phyloP scores from a whole-genome alignment of 2,329 filamentous ascomycete genomes.

The Tothia fuscella region DNA sequence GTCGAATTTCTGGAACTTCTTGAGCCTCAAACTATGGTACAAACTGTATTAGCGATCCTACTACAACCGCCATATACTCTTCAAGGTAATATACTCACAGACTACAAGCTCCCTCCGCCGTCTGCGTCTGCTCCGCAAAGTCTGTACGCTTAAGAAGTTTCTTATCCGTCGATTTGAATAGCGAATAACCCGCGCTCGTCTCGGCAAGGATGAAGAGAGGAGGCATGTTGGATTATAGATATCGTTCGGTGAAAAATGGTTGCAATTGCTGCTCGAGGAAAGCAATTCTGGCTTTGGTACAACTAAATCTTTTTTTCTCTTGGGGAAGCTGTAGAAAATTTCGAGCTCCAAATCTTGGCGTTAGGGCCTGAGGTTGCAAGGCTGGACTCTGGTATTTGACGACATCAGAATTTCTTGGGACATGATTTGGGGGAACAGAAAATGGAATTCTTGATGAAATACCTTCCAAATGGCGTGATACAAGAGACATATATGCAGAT shows the following conservation, averaged over 20 bases:
- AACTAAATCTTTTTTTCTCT: conserved; percentile 6
- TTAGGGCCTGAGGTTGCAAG: not conserved
- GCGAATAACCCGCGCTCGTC: conserved; percentile 91
- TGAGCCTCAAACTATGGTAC: conserved; percentile 73
- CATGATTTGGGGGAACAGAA: too few species aligned
- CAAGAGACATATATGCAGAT: too few species aligned
- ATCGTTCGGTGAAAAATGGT: too few species aligned
- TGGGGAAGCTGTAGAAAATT: too few species aligned
- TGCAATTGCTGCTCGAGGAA: not conserved
- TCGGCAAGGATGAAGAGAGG: conserved; percentile 88
- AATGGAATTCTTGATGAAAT: too few species aligned
- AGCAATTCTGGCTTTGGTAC: not conserved
- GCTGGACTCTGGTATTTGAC: too few species aligned
- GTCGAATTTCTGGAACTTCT: conserved; percentile 96
- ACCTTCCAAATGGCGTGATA: too few species aligned
- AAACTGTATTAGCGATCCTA: too few species aligned
- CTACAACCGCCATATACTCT: too few species aligned
- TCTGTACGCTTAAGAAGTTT: conserved; percentile 88
- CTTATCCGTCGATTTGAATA: conserved; percentile 98
- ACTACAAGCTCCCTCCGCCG: conserved; percentile 73
- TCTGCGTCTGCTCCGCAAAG: conserved; percentile 59
- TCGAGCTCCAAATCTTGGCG: too few species aligned
- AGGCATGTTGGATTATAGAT: conserved; percentile 50
- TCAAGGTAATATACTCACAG: conserved; percentile 50
- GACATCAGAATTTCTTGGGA: too few species aligned